Evolutionary conservation across 2,329 filamentous ascomycete genomes (phyloP), one percentile per base, ranked within the genome.

Genomic region (Coniochaeta hoffmannii): DNA sequence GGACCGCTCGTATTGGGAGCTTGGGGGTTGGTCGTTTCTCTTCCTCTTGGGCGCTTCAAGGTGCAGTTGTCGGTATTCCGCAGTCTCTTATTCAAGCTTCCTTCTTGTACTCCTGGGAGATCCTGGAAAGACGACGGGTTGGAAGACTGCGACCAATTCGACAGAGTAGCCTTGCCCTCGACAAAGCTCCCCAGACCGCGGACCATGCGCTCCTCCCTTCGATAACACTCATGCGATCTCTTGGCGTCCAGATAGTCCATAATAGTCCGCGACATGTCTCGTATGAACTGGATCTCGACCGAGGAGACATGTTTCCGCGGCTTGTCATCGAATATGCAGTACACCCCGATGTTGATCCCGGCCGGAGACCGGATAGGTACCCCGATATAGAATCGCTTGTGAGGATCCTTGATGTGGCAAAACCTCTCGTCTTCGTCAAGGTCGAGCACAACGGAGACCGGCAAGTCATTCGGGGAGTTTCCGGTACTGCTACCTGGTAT

Each of bases 321-420:
- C 1, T 56, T 36, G 3, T 66, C 62, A 5, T 62, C 63, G 60
- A 71, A 68, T 1, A 74, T 65, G 44, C 69, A 72, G 10, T 68
- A 69, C 0, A 71, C 68, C 3, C 74, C 74, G 4, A 76, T 76
- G 52, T 75, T 72, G 56, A 76, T 69, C 17, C 72, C 73, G 3
- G 65, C 60, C 0, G 61, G 66, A 0, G 71, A 71, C 0, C 70
- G 68, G 12, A 76, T 73, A 2, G 74, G 74, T 0, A 74, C 70
- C 0, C 66, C 73, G 0, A 72, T 72, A 44, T 75, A 76, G 55
- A 76, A 76, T 1, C 65, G 61, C 15, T 64, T 61, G 1, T 57
- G 56, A 0, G 62, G 60, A 26, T 65, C 62, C 22, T 41, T 22
- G n/a, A 63, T 62, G 17, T 54, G 31, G 6, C 58, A 56, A 44